Percentiles rank a stretch among this genome's conserved stretches.
phyloP scores from a whole-genome alignment of 495 filamentous ascomycete species.

The Neurospora sp. region DNA sequence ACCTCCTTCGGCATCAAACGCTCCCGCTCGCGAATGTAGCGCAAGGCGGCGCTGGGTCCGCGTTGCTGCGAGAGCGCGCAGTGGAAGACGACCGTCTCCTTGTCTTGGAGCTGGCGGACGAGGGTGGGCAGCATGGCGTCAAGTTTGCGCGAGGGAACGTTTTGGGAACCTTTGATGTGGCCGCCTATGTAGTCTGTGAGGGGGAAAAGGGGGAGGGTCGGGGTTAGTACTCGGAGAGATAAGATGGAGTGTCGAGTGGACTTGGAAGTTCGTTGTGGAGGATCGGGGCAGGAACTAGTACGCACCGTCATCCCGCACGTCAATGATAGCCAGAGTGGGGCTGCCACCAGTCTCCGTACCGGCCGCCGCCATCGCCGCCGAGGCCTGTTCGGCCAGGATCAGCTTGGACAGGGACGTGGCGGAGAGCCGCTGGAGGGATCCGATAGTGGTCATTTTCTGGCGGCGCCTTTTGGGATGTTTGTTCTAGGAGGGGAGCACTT shows the following conservation, averaged over 20 bases:
- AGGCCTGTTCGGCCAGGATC: constrained; percentile 26
- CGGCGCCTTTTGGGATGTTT: constrained; percentile 32
- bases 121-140: constrained; percentile 73
- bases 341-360: not conserved
- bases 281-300: not conserved
- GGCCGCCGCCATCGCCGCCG: not conserved
- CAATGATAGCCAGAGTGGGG: constrained; percentile 58
- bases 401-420: constrained; percentile 50
- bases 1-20: constrained; percentile 23
- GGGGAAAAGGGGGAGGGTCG: not conserved
- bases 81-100: constrained; percentile 84
- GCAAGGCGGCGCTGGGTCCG: constrained; percentile 58
- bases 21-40: constrained; percentile 57
- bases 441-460: constrained; percentile 35
- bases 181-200: constrained; percentile 80
- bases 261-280: not conserved
- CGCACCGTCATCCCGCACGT: constrained; percentile 76
- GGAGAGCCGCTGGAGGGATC: constrained; percentile 53
- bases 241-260: not conserved
- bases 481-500: not conserved
- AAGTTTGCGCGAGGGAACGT: constrained; percentile 63
- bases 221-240: not conserved
- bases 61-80: constrained; percentile 90
- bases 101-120: constrained; percentile 64
- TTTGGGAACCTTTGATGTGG: constrained; percentile 68